Evolutionary conservation across 2,329 filamentous ascomycete genomes (phyloP).

Genomic region (Sporothrix brunneoviolacea): DNA sequence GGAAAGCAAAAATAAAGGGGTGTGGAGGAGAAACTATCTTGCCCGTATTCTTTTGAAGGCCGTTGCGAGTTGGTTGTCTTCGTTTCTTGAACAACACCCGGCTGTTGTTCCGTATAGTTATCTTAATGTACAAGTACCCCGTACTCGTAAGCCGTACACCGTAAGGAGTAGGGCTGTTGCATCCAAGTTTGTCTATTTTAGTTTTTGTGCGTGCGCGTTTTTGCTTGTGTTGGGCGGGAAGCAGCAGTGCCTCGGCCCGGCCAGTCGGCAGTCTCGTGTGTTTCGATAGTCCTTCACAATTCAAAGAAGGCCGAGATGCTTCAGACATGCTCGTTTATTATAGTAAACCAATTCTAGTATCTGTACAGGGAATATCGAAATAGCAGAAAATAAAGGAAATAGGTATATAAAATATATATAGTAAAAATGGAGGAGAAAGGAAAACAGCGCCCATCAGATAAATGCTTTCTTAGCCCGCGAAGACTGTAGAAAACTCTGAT

Average conservation of each 20-base stretch:
- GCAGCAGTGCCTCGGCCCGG: background rate
- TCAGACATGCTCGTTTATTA: background rate
- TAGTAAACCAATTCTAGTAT: conserved; percentile 2
- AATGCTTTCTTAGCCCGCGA: background rate
- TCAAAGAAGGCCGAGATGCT: too few species aligned
- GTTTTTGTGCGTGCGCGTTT: too few species aligned
- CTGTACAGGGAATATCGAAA: conserved; percentile 5
- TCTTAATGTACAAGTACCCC: too few species aligned
- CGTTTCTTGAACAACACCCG: background rate
- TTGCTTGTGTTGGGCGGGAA: too few species aligned
- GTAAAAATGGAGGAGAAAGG: background rate
- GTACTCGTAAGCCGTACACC: too few species aligned
- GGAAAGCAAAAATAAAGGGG: background rate
- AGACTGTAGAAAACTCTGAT: background rate
- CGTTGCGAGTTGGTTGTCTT: too few species aligned
- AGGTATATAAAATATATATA: background rate
- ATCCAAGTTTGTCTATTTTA: too few species aligned
- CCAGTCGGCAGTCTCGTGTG: background rate
- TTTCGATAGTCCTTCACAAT: too few species aligned
- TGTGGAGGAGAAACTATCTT: too few species aligned
- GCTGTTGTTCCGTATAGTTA: background rate
- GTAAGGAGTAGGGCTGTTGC: too few species aligned
- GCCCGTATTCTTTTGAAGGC: too few species aligned
- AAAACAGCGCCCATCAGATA: background rate
- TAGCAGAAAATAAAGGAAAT: conserved; percentile 7